These are phyloP conservation scores for Microsporum canis DNA, from an alignment of 2,329 filamentous ascomycete genomes.

Conservation along the genomic window DNA sequence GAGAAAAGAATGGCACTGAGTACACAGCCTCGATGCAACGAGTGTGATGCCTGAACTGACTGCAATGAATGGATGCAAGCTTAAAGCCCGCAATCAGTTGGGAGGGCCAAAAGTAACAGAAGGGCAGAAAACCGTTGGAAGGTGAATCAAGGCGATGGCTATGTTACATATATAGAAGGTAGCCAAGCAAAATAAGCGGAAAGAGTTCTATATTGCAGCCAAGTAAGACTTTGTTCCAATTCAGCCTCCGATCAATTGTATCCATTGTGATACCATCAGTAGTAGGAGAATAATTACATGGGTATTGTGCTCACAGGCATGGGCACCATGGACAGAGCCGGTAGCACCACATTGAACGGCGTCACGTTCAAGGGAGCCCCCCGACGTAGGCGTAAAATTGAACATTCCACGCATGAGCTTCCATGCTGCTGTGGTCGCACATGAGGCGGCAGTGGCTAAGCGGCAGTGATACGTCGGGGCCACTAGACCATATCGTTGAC, in stretches of 20 bases:
- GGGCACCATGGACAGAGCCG: neutral
- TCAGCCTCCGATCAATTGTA: neutral
- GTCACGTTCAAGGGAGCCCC: neutral
- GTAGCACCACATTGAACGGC: neutral
- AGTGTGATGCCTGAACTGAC: conserved; percentile 11
- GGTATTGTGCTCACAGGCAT: neutral
- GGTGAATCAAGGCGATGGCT: neutral
- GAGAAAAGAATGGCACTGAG: conserved; percentile 23
- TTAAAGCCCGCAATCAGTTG: conserved; percentile 17
- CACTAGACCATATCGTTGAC: neutral
- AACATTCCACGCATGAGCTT: neutral
- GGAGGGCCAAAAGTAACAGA: neutral
- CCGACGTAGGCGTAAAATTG: neutral
- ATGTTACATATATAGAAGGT: neutral
- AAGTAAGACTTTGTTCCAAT: neutral
- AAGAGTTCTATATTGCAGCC: neutral
- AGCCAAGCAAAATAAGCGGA: neutral
- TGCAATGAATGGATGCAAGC: conserved; percentile 48
- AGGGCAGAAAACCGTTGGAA: neutral
- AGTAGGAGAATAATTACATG: neutral
- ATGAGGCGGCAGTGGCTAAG: neutral
- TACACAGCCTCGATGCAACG: neutral
- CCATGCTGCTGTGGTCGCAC: neutral
- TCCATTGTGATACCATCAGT: neutral
- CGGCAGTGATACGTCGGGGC: neutral